phyloP scores from a whole-genome alignment of 768 basidiomycete genomes.

The Auricularia cornea region DNA sequence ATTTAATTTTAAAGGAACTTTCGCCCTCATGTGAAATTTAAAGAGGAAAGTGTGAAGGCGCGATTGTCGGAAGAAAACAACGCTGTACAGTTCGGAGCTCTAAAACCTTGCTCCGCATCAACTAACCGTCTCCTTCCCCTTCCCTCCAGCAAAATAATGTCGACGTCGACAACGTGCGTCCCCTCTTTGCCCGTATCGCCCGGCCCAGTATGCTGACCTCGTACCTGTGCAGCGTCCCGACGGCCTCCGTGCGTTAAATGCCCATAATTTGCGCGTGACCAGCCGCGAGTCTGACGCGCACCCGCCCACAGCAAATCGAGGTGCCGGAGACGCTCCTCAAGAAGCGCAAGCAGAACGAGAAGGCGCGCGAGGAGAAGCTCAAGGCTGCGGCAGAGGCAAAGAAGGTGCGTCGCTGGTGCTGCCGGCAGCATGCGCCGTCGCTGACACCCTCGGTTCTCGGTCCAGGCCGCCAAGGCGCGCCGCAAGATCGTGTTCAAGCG shows the following conservation, averaged over 20 bases:
- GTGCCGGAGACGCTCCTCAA: slow-evolving; percentile 99
- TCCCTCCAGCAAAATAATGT: not conserved
- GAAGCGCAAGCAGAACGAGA: slow-evolving; percentile 97
- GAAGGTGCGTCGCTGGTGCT: slow-evolving; percentile 53
- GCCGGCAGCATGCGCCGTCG: not conserved
- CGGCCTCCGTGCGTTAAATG: slow-evolving; percentile 1
- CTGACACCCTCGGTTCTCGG: slow-evolving; percentile 9
- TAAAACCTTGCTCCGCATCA: not conserved
- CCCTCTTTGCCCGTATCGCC: not conserved
- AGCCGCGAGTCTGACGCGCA: not conserved
- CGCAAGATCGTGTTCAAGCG: slow-evolving; percentile 99
- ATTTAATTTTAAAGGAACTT: too few relatives aligned
- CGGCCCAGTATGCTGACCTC: not conserved
- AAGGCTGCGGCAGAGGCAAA: slow-evolving; percentile 74
- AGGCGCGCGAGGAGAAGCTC: slow-evolving; percentile 89
- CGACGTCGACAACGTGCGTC: not conserved
- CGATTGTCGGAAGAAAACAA: not conserved
- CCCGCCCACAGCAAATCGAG: slow-evolving; percentile 62
- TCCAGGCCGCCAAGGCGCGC: slow-evolving; percentile 79
- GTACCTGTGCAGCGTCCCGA: slow-evolving; percentile 3
- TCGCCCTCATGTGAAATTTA: too few relatives aligned
- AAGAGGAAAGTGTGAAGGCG: too few relatives aligned
- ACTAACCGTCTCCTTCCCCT: not conserved
- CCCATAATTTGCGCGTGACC: not conserved
- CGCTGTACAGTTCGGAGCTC: not conserved